Evolutionary conservation across 1,139 yeast genomes (phyloP).

Genomic region (Kodamaea ohmeri): DNA sequence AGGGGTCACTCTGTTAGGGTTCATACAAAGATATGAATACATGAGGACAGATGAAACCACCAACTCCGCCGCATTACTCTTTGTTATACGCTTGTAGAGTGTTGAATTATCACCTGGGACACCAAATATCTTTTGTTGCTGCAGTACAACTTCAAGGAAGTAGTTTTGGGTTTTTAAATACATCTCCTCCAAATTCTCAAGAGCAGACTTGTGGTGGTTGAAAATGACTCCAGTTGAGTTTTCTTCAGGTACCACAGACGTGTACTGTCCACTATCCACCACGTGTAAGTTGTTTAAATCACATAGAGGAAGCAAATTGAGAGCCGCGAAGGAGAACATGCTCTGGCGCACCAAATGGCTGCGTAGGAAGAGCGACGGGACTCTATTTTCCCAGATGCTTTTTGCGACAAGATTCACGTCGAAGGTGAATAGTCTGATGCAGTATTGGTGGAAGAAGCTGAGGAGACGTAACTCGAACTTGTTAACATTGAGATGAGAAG

Average conservation of each 20-base stretch:
- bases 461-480: constrained; percentile 32
- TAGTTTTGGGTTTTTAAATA: constrained; percentile 22
- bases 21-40: constrained; percentile 30
- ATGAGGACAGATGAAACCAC: constrained; percentile 24
- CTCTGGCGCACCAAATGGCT: constrained; percentile 24
- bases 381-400: constrained; percentile 26
- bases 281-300: constrained; percentile 13
- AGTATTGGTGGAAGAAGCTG: constrained; percentile 28
- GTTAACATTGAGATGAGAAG: constrained; percentile 24
- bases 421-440: constrained; percentile 26
- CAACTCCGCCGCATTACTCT: constrained; percentile 22
- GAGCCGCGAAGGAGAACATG: constrained; percentile 25
- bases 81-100: constrained; percentile 6
- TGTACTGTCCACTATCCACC: constrained; percentile 2
- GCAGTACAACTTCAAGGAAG: constrained; percentile 20
- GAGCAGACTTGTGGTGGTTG: constrained; percentile 3
- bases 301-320: constrained; percentile 20
- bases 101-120: background rate
- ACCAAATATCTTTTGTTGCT: constrained; percentile 8
- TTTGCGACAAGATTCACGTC: constrained; percentile 24
- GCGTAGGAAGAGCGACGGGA: constrained; percentile 25
- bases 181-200: constrained; percentile 9
- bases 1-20: constrained; percentile 31
- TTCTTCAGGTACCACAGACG: background rate
- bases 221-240: constrained; percentile 1